Evolutionary conservation across 75 land plant genomes (phyloP).

Genomic region (Ceratopteris richardii): DNA sequence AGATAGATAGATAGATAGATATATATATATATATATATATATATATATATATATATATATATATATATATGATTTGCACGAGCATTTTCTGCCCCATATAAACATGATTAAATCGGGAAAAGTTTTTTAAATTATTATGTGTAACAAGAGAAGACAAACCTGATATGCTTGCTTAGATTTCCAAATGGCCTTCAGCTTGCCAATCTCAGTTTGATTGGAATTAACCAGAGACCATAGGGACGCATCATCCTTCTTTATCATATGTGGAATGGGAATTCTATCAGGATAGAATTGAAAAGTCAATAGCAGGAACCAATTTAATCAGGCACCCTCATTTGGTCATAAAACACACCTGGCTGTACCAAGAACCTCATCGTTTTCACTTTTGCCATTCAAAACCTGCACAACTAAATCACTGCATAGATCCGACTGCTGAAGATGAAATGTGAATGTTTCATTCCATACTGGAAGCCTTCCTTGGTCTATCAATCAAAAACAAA

Average conservation of each 20-base stretch:
- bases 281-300: too few species aligned
- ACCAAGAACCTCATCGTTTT: not conserved
- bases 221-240: not conserved
- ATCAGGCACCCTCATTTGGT: not conserved
- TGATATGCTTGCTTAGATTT: not conserved
- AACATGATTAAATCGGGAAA: too few species aligned
- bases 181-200: not conserved
- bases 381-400: not conserved
- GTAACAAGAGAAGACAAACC: too few species aligned
- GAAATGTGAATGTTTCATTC: not conserved
- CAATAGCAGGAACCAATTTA: too few species aligned
- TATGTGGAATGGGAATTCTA: not conserved
- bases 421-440: not conserved
- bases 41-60: too few species aligned
- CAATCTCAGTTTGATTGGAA: not conserved
- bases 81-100: too few species aligned
- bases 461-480: conserved; percentile 2
- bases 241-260: not conserved
- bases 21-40: too few species aligned
- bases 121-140: too few species aligned
- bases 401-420: not conserved
- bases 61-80: too few species aligned
- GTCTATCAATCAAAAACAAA: not conserved
- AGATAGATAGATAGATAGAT: too few species aligned
- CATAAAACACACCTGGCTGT: not conserved